These are phyloP conservation scores for Botrytis fragariae DNA, from an alignment of 2,329 filamentous ascomycete genomes.

Conservation along the genomic window DNA sequence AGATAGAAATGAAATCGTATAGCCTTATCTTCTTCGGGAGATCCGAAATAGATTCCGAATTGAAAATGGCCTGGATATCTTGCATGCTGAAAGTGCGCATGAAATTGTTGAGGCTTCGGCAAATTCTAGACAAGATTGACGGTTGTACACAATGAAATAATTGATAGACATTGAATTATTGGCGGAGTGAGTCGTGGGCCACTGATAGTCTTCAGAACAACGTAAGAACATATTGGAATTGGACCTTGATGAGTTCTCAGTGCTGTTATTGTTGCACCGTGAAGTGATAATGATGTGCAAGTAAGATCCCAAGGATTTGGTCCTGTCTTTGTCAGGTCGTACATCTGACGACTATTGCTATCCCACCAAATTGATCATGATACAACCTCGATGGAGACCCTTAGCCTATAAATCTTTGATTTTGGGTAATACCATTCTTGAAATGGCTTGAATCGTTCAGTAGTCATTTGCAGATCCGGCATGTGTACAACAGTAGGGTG, in stretches of 20 bases:
- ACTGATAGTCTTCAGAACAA: constrained; percentile 4
- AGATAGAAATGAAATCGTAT: background rate
- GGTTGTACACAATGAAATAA: constrained; percentile 8
- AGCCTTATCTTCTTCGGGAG: background rate
- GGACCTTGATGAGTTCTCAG: background rate
- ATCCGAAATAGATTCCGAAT: background rate
- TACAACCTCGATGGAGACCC: constrained; percentile 5
- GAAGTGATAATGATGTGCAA: constrained; percentile 1
- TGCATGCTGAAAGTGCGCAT: constrained; percentile 1
- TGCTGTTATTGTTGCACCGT: constrained; percentile 4
- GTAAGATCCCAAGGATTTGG: constrained; percentile 20
- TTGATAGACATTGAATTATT: constrained; percentile 16
- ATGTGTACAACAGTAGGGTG: constrained; percentile 5
- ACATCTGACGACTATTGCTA: constrained; percentile 19
- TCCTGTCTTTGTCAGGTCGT: constrained; percentile 14
- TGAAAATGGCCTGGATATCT: background rate
- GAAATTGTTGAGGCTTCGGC: constrained; percentile 1
- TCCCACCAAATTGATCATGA: constrained; percentile 11
- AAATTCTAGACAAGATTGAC: background rate
- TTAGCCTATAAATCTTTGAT: constrained; percentile 9
- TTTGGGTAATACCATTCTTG: constrained; percentile 5
- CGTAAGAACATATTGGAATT: background rate
- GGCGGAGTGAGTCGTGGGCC: background rate
- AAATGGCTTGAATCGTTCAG: background rate
- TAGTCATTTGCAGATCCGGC: constrained; percentile 9